A percentile compares a stretch with the other conserved stretches of the same genome.
Conservation (phyloP, 148 eudicot species). For the Persicaria maculosa region DNA sequence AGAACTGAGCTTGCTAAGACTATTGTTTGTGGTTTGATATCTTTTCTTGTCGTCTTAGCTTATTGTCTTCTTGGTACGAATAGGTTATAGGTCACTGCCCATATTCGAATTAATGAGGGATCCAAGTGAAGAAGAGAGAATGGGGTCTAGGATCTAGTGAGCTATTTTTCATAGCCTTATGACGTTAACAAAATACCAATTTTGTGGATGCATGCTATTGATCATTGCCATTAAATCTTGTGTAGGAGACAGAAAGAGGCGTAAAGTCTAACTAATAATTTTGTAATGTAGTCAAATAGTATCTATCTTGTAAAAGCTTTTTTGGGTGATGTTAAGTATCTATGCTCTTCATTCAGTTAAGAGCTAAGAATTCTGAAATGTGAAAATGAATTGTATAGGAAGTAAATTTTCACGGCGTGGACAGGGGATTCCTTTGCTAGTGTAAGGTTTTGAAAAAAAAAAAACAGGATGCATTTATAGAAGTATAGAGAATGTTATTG, state of each 20-base stretch:
- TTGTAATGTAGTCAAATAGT: no score
- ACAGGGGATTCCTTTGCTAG: neutral
- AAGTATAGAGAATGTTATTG: no score
- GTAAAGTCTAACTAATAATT: no score
- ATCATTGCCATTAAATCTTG: neutral
- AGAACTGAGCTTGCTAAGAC: neutral
- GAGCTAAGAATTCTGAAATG: neutral
- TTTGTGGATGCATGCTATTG: neutral
- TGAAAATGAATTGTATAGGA: neutral
- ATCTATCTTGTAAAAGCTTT: neutral
- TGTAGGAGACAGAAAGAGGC: no score
- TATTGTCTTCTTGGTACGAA: no score
- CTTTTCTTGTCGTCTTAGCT: neutral
- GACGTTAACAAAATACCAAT: neutral
- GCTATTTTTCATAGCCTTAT: neutral
- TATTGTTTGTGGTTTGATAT: neutral
- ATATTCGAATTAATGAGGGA: neutral
- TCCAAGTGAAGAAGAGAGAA: neutral
- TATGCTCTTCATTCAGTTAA: neutral
- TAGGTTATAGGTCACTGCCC: neutral
- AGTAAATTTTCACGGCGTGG: neutral
- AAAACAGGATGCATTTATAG: no score
- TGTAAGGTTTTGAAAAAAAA: no score
- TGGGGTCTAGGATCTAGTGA: neutral
- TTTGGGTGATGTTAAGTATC: neutral